Evolutionary conservation across 2,329 filamentous ascomycete species (phyloP).

Genomic region (Karstenula rhodostoma): DNA sequence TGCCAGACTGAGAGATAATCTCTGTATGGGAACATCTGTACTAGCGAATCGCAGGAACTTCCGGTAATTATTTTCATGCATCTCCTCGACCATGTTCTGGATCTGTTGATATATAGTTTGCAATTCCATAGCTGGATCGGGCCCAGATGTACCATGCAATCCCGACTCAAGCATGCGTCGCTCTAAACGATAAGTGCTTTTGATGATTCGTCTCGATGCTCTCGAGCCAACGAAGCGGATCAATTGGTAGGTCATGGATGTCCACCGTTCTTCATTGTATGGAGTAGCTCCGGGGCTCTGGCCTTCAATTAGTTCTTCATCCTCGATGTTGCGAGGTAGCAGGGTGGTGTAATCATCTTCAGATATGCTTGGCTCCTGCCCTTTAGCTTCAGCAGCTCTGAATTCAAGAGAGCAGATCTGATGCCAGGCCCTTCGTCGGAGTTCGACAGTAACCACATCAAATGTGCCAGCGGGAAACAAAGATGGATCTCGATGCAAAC

Average conservation of each 20-base stretch:
- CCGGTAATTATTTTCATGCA: constrained; percentile 42
- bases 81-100: constrained; percentile 46
- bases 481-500: constrained; percentile 49
- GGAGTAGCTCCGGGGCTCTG: constrained; percentile 38
- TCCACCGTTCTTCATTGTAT: constrained; percentile 45
- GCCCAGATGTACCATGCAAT: constrained; percentile 41
- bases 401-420: constrained; percentile 50
- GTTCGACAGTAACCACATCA: constrained; percentile 49
- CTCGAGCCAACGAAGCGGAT: constrained; percentile 46
- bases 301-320: constrained; percentile 49
- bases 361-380: constrained; percentile 48
- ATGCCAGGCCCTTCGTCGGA: constrained; percentile 48
- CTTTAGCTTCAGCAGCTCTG: constrained; percentile 50
- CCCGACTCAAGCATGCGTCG: constrained; percentile 46
- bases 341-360: constrained; percentile 51
- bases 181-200: constrained; percentile 49
- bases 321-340: constrained; percentile 49
- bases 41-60: constrained; percentile 45
- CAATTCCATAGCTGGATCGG: constrained; percentile 45
- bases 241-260: constrained; percentile 47
- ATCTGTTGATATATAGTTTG: constrained; percentile 46
- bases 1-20: constrained; percentile 41
- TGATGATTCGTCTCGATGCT: constrained; percentile 45
- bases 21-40: constrained; percentile 41
- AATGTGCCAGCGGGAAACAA: constrained; percentile 47